phyloP scores from a whole-genome alignment of 2,329 filamentous ascomycete genomes.

The Eutypella sp. region DNA sequence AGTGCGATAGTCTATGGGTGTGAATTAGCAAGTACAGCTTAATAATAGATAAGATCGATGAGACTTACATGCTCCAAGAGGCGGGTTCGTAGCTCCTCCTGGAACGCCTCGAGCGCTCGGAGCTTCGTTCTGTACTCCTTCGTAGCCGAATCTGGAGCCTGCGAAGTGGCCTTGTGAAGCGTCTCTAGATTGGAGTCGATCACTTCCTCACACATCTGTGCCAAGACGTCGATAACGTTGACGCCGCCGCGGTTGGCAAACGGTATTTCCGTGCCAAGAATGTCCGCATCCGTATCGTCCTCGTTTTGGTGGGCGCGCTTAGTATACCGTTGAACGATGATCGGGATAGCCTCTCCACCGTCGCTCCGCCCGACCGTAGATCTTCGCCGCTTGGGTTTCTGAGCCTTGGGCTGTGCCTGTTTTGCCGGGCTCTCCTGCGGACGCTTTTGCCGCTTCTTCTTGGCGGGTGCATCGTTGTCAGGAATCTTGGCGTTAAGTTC shows the following conservation, averaged over 20 bases:
- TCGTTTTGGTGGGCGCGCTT: slow-evolving; percentile 35
- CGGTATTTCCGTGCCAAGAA: slow-evolving; percentile 47
- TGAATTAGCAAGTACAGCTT: slow-evolving; percentile 2
- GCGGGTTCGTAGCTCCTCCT: slow-evolving; percentile 49
- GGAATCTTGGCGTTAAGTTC: slow-evolving; percentile 34
- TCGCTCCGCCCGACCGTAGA: slow-evolving; percentile 16
- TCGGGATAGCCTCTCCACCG: slow-evolving; percentile 38
- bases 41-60: background rate
- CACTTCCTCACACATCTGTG: slow-evolving; percentile 57
- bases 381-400: slow-evolving; percentile 18
- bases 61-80: slow-evolving; percentile 54
- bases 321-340: slow-evolving; percentile 60
- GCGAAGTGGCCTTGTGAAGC: slow-evolving; percentile 38
- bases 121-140: slow-evolving; percentile 53
- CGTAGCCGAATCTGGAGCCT: slow-evolving; percentile 38
- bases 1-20: slow-evolving; percentile 49
- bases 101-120: slow-evolving; percentile 53
- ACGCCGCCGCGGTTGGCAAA: slow-evolving; percentile 51
- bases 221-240: slow-evolving; percentile 58
- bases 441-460: slow-evolving; percentile 28
- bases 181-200: slow-evolving; percentile 45
- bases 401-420: slow-evolving; percentile 34
- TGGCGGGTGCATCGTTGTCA: slow-evolving; percentile 28
- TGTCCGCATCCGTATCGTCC: slow-evolving; percentile 34
- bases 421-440: slow-evolving; percentile 35